phyloP scores from a whole-genome alignment of 2,329 filamentous ascomycete genomes.

The Colletotrichum nymphaeae region DNA sequence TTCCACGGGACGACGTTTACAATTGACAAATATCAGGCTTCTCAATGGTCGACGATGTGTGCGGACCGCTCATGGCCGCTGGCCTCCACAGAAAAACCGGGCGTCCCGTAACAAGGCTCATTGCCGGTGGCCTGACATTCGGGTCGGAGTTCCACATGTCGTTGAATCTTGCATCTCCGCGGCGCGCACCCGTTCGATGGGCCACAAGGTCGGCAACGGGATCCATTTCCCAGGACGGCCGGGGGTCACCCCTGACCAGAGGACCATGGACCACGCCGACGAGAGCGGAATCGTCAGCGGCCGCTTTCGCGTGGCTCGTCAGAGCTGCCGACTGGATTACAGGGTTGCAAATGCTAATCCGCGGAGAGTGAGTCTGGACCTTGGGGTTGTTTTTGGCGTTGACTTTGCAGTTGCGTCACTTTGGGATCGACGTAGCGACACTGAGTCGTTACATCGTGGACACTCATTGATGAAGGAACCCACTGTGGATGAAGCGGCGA shows the following conservation, averaged over 20 bases:
- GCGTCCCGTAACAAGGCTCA: conserved; percentile 15
- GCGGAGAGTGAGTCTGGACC: background rate
- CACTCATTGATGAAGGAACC: background rate
- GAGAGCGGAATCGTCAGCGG: background rate
- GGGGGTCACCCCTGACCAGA: background rate
- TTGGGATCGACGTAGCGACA: background rate
- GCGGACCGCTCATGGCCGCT: background rate
- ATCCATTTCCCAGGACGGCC: background rate
- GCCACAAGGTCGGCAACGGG: background rate
- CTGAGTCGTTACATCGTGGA: background rate
- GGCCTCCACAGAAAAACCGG: conserved; percentile 26
- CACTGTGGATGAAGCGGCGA: background rate
- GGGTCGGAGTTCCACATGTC: conserved; percentile 1
- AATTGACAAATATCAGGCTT: conserved; percentile 24
- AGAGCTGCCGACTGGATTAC: background rate
- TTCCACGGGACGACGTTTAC: conserved; percentile 1
- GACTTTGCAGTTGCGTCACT: background rate
- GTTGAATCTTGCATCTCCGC: conserved; percentile 31
- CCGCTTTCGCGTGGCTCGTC: background rate
- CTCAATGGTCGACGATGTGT: conserved; percentile 2
- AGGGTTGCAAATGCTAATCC: background rate
- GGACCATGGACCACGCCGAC: background rate
- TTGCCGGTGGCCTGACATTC: conserved; percentile 31
- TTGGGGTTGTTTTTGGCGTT: background rate
- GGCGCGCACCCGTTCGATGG: background rate